Conservation (phyloP, 305 asterid species). For the Plantago coronopus region DNA sequence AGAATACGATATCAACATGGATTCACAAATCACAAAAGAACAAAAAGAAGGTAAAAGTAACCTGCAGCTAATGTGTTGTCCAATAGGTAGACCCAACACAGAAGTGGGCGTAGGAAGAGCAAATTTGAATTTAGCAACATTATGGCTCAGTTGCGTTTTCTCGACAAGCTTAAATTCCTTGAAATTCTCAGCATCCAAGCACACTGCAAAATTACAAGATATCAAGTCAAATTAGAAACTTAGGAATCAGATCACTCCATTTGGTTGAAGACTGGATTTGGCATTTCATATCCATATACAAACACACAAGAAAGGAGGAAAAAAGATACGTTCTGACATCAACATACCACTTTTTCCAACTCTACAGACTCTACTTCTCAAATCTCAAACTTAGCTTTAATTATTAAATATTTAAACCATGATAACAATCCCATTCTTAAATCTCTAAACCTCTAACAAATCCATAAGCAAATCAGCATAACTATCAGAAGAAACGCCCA, state of each 20-base stretch:
- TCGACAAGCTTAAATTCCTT: slow-evolving; percentile 81
- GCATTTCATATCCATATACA: neutral
- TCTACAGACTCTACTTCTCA: slow-evolving; percentile 2
- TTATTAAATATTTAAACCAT: no score
- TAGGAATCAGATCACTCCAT: no score
- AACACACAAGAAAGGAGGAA: neutral
- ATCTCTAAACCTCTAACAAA: neutral
- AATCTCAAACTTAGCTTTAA: slow-evolving; percentile 1
- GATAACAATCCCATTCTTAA: no score
- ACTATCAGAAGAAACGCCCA: slow-evolving; percentile 9
- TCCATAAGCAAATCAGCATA: slow-evolving; percentile 5
- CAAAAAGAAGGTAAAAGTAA: slow-evolving; percentile 5
- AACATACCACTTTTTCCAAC: no score
- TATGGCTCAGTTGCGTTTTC: slow-evolving; percentile 76
- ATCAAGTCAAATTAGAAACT: slow-evolving; percentile 3
- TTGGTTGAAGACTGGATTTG: neutral
- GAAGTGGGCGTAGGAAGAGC: slow-evolving; percentile 79
- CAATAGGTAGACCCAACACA: slow-evolving; percentile 85
- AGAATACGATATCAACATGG: no score
- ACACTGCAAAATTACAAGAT: slow-evolving; percentile 38
- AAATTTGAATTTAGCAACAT: slow-evolving; percentile 82
- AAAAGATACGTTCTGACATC: no score
- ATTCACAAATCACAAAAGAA: no score
- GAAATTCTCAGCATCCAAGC: slow-evolving; percentile 74
- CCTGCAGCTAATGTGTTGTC: slow-evolving; percentile 98